Base-by-base conservation (phyloP, 345 rosid species). In the Passiflora organensis region DNA sequence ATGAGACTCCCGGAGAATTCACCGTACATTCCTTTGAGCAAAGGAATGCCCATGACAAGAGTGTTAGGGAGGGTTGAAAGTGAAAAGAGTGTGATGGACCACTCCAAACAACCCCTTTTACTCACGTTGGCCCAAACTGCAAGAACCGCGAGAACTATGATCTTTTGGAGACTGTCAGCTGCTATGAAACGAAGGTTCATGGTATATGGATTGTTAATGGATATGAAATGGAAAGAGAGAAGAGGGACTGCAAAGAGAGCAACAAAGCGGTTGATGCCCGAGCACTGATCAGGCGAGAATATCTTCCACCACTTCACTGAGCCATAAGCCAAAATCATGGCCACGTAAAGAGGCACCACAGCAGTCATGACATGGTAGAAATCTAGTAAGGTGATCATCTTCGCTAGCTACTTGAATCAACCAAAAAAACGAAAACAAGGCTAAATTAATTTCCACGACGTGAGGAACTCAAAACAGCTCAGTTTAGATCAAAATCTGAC, bases 291-390 rank as follows among this genome's bases (percentile, higher is more conserved):
- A 1, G 96, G 99, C 13, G 91, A 77, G 78, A 93, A 93, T 55
- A 93, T 89, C 60, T 89, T 89, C 99, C 99, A 93, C 99, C 99
- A 93, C 64, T 85, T 87, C 42, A 93, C 99, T 0, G 99, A 93
- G 17, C 99, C 97, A 56, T 93, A 93, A 2, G 97, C 99, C 36
- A 93, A 66, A 57, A 82, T 71, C 97, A 93, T 89, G 62, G 99
- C 99, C 73, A 93, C 99, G 72, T 93, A 93, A 24, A 93, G 88
- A 32, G 99, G 99, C 28, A 89, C 99, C 94, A 93, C 71, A 25
- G 99, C 95, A 11, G 99, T 93, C 96, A 93, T 89, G 6, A 93
- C 99, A 62, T 93, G 95, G 85, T 93, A 93, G 67, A 93, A 93
- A 50, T 93, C 99, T 12, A 57, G 4, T 5, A 58, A 63, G 0